These are phyloP conservation scores for Lipomyces lipofer DNA, from an alignment of 805 yeast species.

Conservation along the genomic window DNA sequence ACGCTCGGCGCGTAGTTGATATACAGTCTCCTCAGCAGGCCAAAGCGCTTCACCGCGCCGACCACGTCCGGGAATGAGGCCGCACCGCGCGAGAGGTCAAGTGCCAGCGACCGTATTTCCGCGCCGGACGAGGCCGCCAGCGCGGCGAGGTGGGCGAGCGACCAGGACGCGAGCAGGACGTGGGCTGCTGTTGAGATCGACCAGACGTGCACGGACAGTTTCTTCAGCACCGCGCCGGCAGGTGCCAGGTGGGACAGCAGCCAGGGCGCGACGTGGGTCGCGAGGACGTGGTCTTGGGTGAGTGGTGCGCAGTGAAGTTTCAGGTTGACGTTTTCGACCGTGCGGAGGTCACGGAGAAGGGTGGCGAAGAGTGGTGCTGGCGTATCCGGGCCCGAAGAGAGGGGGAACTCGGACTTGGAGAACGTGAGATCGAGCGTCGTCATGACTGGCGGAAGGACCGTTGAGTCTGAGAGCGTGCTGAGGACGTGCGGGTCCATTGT, in stretches of 20 bases:
- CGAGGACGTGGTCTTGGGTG: conserved; percentile 15
- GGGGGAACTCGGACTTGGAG: conserved; percentile 16
- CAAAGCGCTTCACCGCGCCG: conserved; percentile 7
- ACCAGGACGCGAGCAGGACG: conserved; percentile 27
- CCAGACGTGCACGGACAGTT: conserved; percentile 29
- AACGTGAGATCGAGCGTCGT: conserved; percentile 23
- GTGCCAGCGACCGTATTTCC: conserved; percentile 16
- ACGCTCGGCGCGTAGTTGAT: conserved; percentile 28
- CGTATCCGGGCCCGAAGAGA: neutral
- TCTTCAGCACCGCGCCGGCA: neutral
- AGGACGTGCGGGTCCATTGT: conserved; percentile 22
- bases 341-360: conserved; percentile 13
- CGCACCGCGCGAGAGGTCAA: conserved; percentile 23
- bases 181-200: conserved; percentile 18
- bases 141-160: conserved; percentile 7
- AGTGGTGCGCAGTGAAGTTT: conserved; percentile 20
- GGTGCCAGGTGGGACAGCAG: conserved; percentile 1
- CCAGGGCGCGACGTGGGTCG: conserved; percentile 22
- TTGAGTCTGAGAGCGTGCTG: conserved; percentile 7
- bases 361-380: conserved; percentile 21
- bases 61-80: conserved; percentile 15
- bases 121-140: conserved; percentile 17
- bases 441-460: conserved; percentile 14
- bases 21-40: conserved; percentile 8
- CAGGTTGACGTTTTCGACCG: conserved; percentile 22